These are phyloP conservation scores for Penicillium sp. DNA, from an alignment of 2,329 filamentous ascomycete genomes.

Conservation along the genomic window DNA sequence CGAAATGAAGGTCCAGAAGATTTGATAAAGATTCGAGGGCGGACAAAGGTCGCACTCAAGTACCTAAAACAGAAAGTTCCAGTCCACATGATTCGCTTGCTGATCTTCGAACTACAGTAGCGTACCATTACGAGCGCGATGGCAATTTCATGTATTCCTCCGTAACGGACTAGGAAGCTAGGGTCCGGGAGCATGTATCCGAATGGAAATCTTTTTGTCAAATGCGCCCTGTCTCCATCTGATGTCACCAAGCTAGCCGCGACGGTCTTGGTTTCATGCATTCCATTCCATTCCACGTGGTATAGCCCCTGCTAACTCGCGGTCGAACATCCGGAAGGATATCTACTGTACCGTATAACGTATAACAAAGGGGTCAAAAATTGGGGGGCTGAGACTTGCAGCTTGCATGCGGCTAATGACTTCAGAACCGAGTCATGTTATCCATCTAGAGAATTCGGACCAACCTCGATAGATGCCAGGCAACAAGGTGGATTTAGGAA, in stretches of 20 bases:
- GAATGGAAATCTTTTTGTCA: neutral
- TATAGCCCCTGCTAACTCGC: neutral
- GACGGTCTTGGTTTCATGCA: neutral
- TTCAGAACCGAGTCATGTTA: neutral
- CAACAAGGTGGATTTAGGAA: neutral
- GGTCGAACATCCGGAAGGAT: neutral
- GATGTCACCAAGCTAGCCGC: neutral
- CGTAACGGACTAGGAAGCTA: neutral
- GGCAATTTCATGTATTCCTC: no score
- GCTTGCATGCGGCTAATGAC: neutral
- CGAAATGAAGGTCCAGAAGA: neutral
- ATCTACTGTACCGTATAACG: neutral
- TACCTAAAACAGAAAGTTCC: neutral
- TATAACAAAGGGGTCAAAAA: neutral
- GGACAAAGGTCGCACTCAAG: neutral
- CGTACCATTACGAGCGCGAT: neutral
- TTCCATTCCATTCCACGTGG: neutral
- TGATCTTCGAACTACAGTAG: neutral
- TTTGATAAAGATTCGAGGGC: neutral
- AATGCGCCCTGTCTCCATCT: neutral
- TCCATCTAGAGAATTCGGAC: neutral
- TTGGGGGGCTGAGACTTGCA: neutral
- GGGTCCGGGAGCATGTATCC: neutral
- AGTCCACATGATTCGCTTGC: neutral
- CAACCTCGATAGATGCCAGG: neutral